Conservation (phyloP, 768 basidiomycete species). For the Calocybe indica region DNA sequence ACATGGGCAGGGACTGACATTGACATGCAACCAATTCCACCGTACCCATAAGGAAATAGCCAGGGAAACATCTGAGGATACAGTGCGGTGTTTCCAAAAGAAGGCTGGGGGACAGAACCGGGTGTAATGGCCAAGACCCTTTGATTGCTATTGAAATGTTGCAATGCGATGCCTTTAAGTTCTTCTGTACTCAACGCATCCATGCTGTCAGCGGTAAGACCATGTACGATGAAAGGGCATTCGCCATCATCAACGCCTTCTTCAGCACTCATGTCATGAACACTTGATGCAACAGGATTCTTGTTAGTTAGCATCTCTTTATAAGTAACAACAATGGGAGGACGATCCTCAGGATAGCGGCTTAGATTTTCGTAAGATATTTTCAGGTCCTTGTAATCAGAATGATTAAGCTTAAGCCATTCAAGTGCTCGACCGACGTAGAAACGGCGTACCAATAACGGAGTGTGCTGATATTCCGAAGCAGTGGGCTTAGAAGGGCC, state of each 20-base stretch:
- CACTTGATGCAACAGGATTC: conserved; percentile 7
- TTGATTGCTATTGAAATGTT: conserved; percentile 11
- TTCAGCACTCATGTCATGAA: conserved; percentile 15
- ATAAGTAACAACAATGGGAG: conserved; percentile 19
- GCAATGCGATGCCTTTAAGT: conserved; percentile 16
- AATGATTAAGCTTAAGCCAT: conserved; percentile 28
- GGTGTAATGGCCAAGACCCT: conserved; percentile 16
- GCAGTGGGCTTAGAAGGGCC: conserved; percentile 18
- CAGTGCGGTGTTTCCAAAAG: conserved; percentile 23
- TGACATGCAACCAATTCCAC: conserved; percentile 16
- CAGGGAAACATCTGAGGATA: conserved; percentile 33
- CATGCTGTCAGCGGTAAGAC: conserved; percentile 20
- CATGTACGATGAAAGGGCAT: conserved; percentile 33
- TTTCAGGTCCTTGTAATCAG: conserved; percentile 21
- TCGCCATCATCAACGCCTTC: conserved; percentile 17
- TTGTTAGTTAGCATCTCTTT: conserved; percentile 10
- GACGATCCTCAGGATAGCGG: conserved; percentile 14
- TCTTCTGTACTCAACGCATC: conserved; percentile 8
- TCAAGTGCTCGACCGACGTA: conserved; percentile 19
- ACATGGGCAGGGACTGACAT: conserved; percentile 18
- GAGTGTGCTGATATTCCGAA: conserved; percentile 19
- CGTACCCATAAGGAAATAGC: conserved; percentile 35
- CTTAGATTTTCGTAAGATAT: conserved; percentile 20
- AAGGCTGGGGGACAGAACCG: conserved; percentile 9
- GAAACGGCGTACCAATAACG: conserved; percentile 23